Percentiles rank a stretch among this genome's conserved stretches.
Conservation (phyloP, 768 basidiomycete species). For the Serendipita sp. region DNA sequence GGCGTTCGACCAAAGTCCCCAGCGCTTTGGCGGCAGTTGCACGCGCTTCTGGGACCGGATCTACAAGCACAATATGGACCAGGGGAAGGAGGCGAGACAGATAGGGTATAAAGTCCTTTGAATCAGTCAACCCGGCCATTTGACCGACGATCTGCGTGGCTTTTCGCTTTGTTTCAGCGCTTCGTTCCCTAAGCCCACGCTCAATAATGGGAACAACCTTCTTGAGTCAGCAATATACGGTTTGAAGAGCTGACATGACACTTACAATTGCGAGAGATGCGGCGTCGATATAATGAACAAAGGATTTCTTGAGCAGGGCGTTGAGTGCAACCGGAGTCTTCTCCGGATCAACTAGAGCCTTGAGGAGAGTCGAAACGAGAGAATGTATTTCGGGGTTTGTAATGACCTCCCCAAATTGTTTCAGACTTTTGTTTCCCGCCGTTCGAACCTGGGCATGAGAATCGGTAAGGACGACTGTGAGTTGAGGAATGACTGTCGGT, state of each 20-base stretch:
- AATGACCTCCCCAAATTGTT: conserved; percentile 97
- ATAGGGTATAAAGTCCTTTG: conserved; percentile 90
- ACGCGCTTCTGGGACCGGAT: conserved; percentile 94
- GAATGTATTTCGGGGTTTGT: conserved; percentile 93
- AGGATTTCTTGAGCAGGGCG: conserved; percentile 83
- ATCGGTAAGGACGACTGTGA: conserved; percentile 90
- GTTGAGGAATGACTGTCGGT: conserved; percentile 89
- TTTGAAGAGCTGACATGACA: conserved; percentile 7
- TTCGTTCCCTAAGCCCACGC: conserved; percentile 77
- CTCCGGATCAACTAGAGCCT: conserved; percentile 86
- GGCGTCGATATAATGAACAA: conserved; percentile 96
- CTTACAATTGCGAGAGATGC: conserved; percentile 84
- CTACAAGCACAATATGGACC: conserved; percentile 83
- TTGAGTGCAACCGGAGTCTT: conserved; percentile 77
- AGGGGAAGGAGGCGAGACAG: conserved; percentile 76
- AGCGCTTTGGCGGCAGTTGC: conserved; percentile 95
- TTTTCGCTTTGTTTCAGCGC: conserved; percentile 89
- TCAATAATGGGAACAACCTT: conserved; percentile 92
- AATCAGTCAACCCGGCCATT: conserved; percentile 73
- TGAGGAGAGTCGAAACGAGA: conserved; percentile 76
- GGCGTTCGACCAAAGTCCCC: conserved; percentile 88
- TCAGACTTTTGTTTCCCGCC: conserved; percentile 88
- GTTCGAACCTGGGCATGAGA: conserved; percentile 91
- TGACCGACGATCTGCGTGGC: conserved; percentile 98
- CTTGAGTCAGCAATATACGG: neutral